A percentile compares a stretch with the other conserved stretches of the same genome.
phyloP scores from a whole-genome alignment of 768 basidiomycete genomes.

The Dentipellis sp. region DNA sequence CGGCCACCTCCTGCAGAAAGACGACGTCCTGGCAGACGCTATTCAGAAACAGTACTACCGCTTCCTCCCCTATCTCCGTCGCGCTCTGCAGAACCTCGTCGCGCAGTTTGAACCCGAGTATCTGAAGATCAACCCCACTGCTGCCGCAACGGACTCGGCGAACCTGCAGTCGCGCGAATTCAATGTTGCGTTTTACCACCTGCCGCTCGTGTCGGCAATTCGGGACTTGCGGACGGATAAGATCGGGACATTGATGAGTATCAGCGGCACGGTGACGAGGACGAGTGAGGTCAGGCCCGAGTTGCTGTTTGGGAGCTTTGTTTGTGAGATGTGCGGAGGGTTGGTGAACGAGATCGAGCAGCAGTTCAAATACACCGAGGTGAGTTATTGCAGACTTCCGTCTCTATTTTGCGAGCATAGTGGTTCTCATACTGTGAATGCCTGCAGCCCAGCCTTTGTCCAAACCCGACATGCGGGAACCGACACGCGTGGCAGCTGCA shows the following conservation, averaged over 20 bases:
- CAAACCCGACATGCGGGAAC: constrained; percentile 91
- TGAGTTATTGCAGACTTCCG: constrained; percentile 20
- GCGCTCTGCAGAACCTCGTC: constrained; percentile 85
- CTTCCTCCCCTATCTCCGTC: constrained; percentile 89
- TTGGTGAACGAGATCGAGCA: constrained; percentile 91
- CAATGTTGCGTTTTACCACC: constrained; percentile 88
- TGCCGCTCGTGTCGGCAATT: constrained; percentile 91
- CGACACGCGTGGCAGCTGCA: constrained; percentile 86
- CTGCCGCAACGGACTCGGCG: constrained; percentile 78
- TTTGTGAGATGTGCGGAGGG: constrained; percentile 83
- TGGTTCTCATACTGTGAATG: constrained; percentile 1
- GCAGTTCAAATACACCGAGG: constrained; percentile 99
- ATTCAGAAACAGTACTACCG: constrained; percentile 95
- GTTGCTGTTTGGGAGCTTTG: constrained; percentile 86
- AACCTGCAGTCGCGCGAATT: constrained; percentile 92
- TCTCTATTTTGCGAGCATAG: neutral
- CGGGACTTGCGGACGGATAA: constrained; percentile 88
- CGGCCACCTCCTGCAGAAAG: constrained; percentile 77
- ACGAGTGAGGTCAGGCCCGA: constrained; percentile 98
- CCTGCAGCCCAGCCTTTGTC: constrained; percentile 80
- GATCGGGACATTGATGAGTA: constrained; percentile 90
- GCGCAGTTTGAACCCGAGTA: constrained; percentile 88
- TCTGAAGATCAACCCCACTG: constrained; percentile 86
- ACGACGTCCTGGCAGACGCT: constrained; percentile 90
- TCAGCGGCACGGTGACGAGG: constrained; percentile 94